Base-by-base conservation (phyloP, 2,329 filamentous ascomycete genomes). In the Neocucurbitaria cava region DNA sequence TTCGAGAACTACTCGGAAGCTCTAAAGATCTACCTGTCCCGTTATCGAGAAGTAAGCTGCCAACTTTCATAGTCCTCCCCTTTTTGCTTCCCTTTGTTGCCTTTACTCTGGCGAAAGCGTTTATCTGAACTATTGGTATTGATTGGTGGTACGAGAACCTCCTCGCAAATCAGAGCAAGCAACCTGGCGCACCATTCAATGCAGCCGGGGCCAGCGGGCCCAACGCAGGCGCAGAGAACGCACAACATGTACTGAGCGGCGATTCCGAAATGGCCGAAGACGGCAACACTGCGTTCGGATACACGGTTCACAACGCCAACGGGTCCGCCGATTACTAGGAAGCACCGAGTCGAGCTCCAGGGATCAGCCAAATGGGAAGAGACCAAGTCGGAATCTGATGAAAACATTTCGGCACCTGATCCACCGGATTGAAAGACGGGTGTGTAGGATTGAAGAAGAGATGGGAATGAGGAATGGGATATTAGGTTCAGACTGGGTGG, bases 1-100 rank as follows among this genome's bases (percentile, higher is more conserved):
- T 99, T 99, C 77, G 95, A 99, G 79, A 99, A 99, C 79, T 99
- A 99, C 75, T 90, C 94, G 23, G 95, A 99, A 77, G 95, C 95
- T 1, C 83, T 99, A 54, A 99, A 99, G 79, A 97, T 99, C 66
- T 99, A 99, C 76, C 85, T 99, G 38, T 92, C 93, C 56, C 95
- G 97, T 75, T 99, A 98, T 78, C 89, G 95, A 77, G 95, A 99
- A 85, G 95, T 98, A 85, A 86, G 89, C 83, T 76, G 59, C 70
- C 64, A 62, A 63, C 64, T 70, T 70, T 59, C 62, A 51, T 63
- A 62, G 61, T 55, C 49, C 50, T 50, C 57, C 59, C 46, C 59
- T 55, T 56, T 62, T 59, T 51, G 55, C 54, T 62, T 61, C 72
- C 72, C 54, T 76, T 73, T 75, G 68, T 74, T 68, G 68, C 69